Evolutionary conservation across 2,329 filamentous ascomycete genomes (phyloP).

Genomic region (Lasiodiplodia sp.): DNA sequence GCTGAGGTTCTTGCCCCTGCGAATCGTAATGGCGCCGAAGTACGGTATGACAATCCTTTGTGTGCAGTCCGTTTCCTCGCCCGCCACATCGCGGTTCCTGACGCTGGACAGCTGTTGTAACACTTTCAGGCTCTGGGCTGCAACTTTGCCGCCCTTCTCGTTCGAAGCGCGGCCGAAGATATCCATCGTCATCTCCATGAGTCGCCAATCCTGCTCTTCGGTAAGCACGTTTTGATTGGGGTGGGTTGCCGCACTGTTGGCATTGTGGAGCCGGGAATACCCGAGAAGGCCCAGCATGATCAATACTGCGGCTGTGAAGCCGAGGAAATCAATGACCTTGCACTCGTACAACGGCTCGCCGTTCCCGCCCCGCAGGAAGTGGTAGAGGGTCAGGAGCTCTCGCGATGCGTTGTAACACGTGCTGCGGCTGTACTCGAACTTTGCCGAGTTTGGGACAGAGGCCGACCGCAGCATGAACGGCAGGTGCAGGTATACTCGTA

Average conservation of each 20-base stretch:
- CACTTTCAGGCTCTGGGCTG: conserved; percentile 47
- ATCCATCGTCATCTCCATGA: conserved; percentile 51
- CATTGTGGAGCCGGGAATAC: conserved; percentile 36
- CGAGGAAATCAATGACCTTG: conserved; percentile 56
- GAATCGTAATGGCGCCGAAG: conserved; percentile 51
- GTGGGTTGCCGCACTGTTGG: conserved; percentile 21
- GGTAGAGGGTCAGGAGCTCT: conserved; percentile 51
- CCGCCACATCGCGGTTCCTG: conserved; percentile 31
- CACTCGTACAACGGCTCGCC: conserved; percentile 52
- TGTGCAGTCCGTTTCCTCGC: conserved; percentile 29
- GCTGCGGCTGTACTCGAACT: conserved; percentile 48
- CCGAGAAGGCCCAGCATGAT: conserved; percentile 53
- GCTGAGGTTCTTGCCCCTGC: conserved; percentile 37
- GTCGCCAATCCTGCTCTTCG: conserved; percentile 44
- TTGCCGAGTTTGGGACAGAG: conserved; percentile 39
- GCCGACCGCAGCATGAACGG: conserved; percentile 53
- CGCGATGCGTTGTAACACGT: conserved; percentile 51
- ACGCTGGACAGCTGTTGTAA: conserved; percentile 48
- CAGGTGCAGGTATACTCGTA: conserved; percentile 54
- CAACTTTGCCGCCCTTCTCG: conserved; percentile 52
- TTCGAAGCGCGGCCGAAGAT: conserved; percentile 50
- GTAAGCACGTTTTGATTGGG: conserved; percentile 27
- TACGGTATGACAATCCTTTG: conserved; percentile 48
- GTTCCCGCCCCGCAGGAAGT: conserved; percentile 44
- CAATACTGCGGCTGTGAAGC: conserved; percentile 54